A percentile compares a stretch with the other conserved stretches of the same genome.
Conservation (phyloP, 75 land plant genomes). For the Selaginella moellendorffii region DNA sequence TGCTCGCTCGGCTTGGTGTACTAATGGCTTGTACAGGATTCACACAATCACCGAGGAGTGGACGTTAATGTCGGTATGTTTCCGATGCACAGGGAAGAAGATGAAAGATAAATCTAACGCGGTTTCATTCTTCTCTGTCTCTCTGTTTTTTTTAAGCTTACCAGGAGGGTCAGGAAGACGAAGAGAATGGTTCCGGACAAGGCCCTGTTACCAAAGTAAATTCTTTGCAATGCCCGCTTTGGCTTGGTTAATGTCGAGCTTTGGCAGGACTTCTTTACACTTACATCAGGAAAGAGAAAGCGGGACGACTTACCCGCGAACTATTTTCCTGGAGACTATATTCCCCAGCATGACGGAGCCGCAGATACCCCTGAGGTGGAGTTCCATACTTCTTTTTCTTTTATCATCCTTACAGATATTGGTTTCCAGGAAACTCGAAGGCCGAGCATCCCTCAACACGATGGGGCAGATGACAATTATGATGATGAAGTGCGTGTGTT, state of each 20-base stretch:
- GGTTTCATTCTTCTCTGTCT: neutral
- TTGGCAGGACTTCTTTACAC: slow-evolving; percentile 54
- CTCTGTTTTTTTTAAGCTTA: slow-evolving; percentile 35
- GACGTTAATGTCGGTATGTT: slow-evolving; percentile 7
- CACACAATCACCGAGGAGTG: neutral
- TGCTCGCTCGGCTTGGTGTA: neutral
- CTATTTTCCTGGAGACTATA: slow-evolving; percentile 32
- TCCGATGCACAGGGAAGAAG: neutral
- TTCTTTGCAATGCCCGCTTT: neutral
- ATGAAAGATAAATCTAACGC: neutral
- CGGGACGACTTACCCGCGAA: slow-evolving; percentile 42
- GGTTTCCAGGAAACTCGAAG: no score
- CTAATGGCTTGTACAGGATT: neutral
- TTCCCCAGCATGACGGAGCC: slow-evolving; percentile 80
- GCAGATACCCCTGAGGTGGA: slow-evolving; percentile 36
- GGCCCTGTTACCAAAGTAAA: slow-evolving; percentile 48
- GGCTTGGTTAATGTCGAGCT: neutral
- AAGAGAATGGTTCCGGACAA: slow-evolving; percentile 38
- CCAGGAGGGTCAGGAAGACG: slow-evolving; percentile 78
- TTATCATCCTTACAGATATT: no score
- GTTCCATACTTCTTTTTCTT: no score
- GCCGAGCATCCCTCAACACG: slow-evolving; percentile 76
- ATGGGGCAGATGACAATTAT: slow-evolving; percentile 77
- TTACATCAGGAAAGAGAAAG: slow-evolving; percentile 50
- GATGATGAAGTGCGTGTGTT: slow-evolving; percentile 35